Conservation (phyloP, 495 filamentous ascomycete species). For the Copromyces sp. region DNA sequence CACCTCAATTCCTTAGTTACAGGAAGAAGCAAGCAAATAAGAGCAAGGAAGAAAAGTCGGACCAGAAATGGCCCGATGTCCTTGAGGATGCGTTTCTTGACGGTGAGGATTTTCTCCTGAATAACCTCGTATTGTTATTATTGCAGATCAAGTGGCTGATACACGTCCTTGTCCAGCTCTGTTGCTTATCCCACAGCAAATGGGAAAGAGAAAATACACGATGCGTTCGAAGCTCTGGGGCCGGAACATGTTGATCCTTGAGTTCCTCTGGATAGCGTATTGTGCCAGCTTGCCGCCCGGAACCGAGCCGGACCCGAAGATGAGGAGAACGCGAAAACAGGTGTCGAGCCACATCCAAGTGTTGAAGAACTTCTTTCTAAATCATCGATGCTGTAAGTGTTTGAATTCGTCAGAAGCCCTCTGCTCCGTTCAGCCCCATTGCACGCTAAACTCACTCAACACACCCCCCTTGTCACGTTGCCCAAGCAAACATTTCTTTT, state of each 20-base stretch:
- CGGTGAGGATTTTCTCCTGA: slow-evolving; percentile 44
- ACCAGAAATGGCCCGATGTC: slow-evolving; percentile 65
- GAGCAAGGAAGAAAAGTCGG: slow-evolving; percentile 37
- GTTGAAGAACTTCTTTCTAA: slow-evolving; percentile 64
- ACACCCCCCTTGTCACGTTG: background rate
- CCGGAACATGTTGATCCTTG: slow-evolving; percentile 83
- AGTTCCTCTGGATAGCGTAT: slow-evolving; percentile 59
- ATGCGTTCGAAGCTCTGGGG: slow-evolving; percentile 65
- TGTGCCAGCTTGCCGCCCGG: slow-evolving; percentile 27
- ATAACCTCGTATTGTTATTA: background rate
- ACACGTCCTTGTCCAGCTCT: slow-evolving; percentile 46
- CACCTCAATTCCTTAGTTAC: slow-evolving; percentile 54
- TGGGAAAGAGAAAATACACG: slow-evolving; percentile 71
- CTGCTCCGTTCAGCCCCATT: background rate
- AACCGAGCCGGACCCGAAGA: slow-evolving; percentile 14
- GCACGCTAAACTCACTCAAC: background rate
- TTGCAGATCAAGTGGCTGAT: background rate
- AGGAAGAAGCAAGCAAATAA: slow-evolving; percentile 55
- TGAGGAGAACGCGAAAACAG: slow-evolving; percentile 63
- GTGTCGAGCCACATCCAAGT: slow-evolving; percentile 97
- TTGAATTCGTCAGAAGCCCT: background rate
- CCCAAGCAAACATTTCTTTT: background rate
- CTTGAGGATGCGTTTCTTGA: slow-evolving; percentile 84
- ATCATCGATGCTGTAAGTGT: slow-evolving; percentile 26
- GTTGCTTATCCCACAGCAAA: slow-evolving; percentile 59